Conservation (phyloP, 306 rosid species). For the Leucaena leucocephala region DNA sequence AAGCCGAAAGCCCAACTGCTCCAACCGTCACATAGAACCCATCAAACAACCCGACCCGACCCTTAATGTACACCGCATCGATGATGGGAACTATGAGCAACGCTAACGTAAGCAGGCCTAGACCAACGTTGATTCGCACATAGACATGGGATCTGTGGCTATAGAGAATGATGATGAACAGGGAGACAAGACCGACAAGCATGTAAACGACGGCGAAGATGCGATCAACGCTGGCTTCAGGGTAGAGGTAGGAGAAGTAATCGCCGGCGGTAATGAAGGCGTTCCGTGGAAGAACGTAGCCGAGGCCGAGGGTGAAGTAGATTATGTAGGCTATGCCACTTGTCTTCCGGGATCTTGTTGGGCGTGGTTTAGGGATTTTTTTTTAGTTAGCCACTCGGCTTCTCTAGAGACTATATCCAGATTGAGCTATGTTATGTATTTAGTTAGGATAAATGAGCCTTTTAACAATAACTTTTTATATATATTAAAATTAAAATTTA, state of each 20-base stretch:
- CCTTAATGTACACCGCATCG: conserved; percentile 59
- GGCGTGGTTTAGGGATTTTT: too few species aligned
- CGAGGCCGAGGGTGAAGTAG: conserved; percentile 73
- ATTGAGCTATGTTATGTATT: too few species aligned
- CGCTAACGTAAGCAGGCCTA: conserved; percentile 53
- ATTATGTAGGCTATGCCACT: conserved; percentile 65
- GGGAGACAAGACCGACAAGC: conserved; percentile 53
- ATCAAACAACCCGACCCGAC: conserved; percentile 69
- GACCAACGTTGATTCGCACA: conserved; percentile 69
- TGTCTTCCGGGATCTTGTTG: conserved; percentile 55
- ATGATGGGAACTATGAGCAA: conserved; percentile 64
- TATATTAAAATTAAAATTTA: too few species aligned
- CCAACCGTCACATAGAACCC: conserved; percentile 67
- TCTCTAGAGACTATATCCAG: too few species aligned
- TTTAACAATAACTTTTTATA: too few species aligned
- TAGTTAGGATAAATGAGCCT: too few species aligned
- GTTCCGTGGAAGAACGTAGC: conserved; percentile 91
- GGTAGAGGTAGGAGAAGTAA: conserved; percentile 82
- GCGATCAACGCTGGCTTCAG: conserved; percentile 78
- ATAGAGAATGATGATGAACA: conserved; percentile 61
- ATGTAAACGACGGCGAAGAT: conserved; percentile 72
- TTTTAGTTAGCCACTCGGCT: too few species aligned
- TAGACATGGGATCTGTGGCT: conserved; percentile 59
- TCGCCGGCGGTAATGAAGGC: conserved; percentile 90
- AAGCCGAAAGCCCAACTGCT: conserved; percentile 56